phyloP scores from a whole-genome alignment of 2,329 filamentous ascomycete species.

The Claviceps lovelessii region DNA sequence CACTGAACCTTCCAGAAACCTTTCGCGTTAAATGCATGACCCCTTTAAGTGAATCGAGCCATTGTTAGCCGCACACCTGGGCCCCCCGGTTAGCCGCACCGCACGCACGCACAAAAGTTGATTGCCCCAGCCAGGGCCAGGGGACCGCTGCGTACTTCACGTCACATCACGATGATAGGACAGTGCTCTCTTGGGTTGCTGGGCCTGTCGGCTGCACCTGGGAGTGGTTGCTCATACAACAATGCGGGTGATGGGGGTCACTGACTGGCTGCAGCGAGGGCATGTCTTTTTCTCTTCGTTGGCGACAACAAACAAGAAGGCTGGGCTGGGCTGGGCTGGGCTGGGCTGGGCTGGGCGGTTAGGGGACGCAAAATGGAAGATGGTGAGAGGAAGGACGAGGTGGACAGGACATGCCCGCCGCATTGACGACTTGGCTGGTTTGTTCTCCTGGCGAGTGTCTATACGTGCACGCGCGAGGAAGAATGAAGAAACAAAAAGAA shows the following conservation, averaged over 20 bases:
- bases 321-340: background rate
- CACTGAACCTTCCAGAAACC: constrained; percentile 34
- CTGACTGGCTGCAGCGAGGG: background rate
- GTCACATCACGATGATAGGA: constrained; percentile 1
- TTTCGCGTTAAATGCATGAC: constrained; percentile 20
- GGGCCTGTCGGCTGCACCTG: background rate
- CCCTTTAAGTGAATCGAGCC: constrained; percentile 9
- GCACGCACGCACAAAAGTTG: background rate
- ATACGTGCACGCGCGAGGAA: too few relatives aligned
- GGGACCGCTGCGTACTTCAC: background rate
- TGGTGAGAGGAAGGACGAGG: background rate
- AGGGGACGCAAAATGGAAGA: background rate
- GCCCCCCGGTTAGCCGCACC: background rate
- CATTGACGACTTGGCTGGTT: too few relatives aligned
- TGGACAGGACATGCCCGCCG: background rate
- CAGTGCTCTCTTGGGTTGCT: background rate
- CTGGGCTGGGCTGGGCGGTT: background rate
- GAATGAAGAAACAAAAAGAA: too few relatives aligned
- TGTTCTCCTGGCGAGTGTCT: too few relatives aligned
- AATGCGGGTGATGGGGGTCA: constrained; percentile 1
- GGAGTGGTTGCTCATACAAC: constrained; percentile 4
- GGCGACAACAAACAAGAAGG: constrained; percentile 1
- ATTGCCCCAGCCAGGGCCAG: background rate
- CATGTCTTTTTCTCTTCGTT: background rate
- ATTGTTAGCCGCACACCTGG: background rate